These are phyloP conservation scores for Halophytophthora polymorphica DNA, from an alignment of 352 stramenopile species.

Conservation along the genomic window DNA sequence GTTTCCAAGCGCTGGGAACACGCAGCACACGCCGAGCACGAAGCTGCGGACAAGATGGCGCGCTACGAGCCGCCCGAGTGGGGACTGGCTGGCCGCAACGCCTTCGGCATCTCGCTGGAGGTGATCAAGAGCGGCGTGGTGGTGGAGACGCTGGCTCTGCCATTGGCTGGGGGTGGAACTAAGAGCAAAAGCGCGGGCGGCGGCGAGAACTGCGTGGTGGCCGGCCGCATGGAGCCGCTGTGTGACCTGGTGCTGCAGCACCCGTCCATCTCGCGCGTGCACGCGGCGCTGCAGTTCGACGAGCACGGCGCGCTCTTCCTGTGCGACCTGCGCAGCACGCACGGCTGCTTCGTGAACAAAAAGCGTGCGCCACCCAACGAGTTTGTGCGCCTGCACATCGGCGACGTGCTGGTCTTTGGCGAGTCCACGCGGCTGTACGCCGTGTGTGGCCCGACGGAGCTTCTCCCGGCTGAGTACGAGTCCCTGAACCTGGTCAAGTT, in stretches of 20 bases:
- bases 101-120: conserved; percentile 56
- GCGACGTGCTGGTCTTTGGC: conserved; percentile 86
- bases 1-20: too few species aligned
- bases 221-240: conserved; percentile 49
- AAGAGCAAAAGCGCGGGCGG: conserved; percentile 1
- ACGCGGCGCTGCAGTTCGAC: conserved; percentile 76
- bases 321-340: conserved; percentile 70
- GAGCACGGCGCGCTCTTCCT: conserved; percentile 64
- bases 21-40: too few species aligned
- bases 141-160: conserved; percentile 41
- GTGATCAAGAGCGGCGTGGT: conserved; percentile 66
- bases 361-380: conserved; percentile 36
- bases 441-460: conserved; percentile 62
- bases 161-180: conserved; percentile 1
- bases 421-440: conserved; percentile 84
- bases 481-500: conserved; percentile 42
- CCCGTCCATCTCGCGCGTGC: conserved; percentile 70
- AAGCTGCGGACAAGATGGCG: conserved; percentile 13
- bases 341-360: conserved; percentile 89
- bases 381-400: conserved; percentile 68
- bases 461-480: conserved; percentile 75
- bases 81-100: conserved; percentile 43
- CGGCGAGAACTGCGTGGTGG: conserved; percentile 43
- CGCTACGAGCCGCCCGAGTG: conserved; percentile 51
- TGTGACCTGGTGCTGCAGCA: conserved; percentile 76